A percentile compares a stretch with the other conserved stretches of the same genome.
phyloP scores from a whole-genome alignment of 179 eudicot species.

The Corrigiola litoralis region DNA sequence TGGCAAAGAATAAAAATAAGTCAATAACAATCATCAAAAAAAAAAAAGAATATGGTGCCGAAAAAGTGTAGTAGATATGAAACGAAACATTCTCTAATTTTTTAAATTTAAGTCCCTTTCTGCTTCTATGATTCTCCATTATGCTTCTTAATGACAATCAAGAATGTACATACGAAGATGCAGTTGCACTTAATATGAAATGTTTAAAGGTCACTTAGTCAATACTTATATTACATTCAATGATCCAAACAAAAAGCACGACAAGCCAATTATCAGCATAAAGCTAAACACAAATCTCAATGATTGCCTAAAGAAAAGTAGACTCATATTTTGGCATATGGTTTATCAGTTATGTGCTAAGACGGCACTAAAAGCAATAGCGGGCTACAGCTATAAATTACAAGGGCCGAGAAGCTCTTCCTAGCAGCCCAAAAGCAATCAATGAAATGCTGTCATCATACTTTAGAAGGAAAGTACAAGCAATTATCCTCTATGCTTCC shows the following conservation, averaged over 20 bases:
- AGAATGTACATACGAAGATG: background rate
- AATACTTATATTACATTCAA: background rate
- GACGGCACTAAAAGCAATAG: slow-evolving; percentile 7
- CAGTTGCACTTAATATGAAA: background rate
- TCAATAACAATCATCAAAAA: background rate
- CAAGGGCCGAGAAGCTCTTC: slow-evolving; percentile 11
- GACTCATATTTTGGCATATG: slow-evolving; percentile 1
- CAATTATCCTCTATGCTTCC: slow-evolving; percentile 4
- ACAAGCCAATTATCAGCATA: slow-evolving; percentile 3
- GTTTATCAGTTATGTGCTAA: slow-evolving; percentile 14
- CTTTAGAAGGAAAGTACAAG: slow-evolving; percentile 2
- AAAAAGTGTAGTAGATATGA: background rate
- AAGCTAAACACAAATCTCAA: background rate
- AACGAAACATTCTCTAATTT: background rate
- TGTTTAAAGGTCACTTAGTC: background rate
- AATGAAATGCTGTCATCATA: background rate
- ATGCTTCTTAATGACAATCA: background rate
- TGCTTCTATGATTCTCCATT: background rate
- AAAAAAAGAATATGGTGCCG: background rate
- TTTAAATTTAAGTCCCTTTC: background rate
- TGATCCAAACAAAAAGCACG: slow-evolving; percentile 2
- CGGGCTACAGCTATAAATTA: background rate
- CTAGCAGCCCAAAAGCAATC: slow-evolving; percentile 16
- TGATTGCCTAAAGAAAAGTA: background rate
- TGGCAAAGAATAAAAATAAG: background rate